These are phyloP conservation scores for Nannochloris sp. DNA, from an alignment of 139 green algal species.

Conservation along the genomic window DNA sequence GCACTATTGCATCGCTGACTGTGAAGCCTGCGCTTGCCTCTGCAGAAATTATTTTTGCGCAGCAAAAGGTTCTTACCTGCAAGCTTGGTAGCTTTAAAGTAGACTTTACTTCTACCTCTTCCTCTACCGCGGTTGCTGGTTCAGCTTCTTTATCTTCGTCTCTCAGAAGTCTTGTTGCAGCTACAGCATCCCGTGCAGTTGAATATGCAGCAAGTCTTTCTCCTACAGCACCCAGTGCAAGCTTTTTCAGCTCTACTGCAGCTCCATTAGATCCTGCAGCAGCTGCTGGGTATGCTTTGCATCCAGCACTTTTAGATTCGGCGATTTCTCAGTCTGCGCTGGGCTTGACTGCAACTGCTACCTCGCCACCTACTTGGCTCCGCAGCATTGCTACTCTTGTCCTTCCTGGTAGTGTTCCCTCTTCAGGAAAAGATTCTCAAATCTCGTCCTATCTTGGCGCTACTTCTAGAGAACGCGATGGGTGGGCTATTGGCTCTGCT, in stretches of 20 bases:
- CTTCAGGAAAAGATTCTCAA: not conserved
- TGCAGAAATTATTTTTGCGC: not conserved
- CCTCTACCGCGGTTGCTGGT: not conserved
- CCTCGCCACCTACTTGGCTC: conserved; percentile 13
- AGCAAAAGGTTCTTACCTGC: conserved; percentile 13
- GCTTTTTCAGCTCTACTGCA: not conserved
- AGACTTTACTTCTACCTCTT: not conserved
- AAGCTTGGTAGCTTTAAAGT: not conserved
- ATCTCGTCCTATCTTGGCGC: conserved; percentile 5
- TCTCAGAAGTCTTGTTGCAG: not conserved
- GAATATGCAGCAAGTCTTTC: not conserved
- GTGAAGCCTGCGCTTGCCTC: conserved; percentile 4
- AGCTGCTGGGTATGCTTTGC: conserved; percentile 9
- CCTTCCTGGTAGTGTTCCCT: conserved; percentile 12
- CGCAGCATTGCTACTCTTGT: conserved; percentile 19
- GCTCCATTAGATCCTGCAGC: not conserved
- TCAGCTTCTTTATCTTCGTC: no score
- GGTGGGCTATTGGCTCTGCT: conserved; percentile 6
- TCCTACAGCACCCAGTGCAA: no score
- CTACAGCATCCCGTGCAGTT: not conserved
- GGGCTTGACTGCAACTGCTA: not conserved
- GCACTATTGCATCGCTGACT: not conserved
- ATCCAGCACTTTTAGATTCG: conserved; percentile 11
- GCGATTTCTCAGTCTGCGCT: conserved; percentile 1
- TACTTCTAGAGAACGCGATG: conserved; percentile 4